Conservation (phyloP, 2,329 filamentous ascomycete species). For the Fusarium sp. region DNA sequence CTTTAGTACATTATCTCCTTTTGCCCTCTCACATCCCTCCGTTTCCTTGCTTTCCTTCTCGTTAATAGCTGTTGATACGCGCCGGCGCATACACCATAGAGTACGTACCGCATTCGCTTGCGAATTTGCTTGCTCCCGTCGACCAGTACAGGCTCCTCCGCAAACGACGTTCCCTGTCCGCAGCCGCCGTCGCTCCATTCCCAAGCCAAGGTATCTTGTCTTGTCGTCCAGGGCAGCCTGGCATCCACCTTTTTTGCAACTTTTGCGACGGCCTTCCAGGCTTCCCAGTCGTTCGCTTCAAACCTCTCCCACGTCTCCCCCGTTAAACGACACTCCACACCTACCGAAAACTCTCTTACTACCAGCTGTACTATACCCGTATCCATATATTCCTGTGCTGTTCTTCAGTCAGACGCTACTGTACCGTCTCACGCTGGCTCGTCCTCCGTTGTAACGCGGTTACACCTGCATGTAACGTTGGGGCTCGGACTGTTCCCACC, state of each 20-base stretch:
- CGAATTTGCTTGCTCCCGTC: constrained; percentile 19
- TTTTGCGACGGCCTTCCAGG: constrained; percentile 14
- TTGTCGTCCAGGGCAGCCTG: constrained; percentile 28
- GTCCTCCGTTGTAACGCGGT: constrained; percentile 31
- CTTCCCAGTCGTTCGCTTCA: constrained; percentile 35
- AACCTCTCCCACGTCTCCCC: constrained; percentile 11
- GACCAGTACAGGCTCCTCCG: constrained; percentile 28
- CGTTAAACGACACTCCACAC: constrained; percentile 27
- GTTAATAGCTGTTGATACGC: constrained; percentile 8
- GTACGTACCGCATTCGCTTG: constrained; percentile 16
- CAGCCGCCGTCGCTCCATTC: constrained; percentile 13
- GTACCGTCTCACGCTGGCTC: constrained; percentile 24
- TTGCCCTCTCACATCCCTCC: constrained; percentile 7
- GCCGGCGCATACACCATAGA: constrained; percentile 13
- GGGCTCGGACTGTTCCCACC: constrained; percentile 39
- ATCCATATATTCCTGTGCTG: constrained; percentile 10
- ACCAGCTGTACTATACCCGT: constrained; percentile 16
- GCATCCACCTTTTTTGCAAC: constrained; percentile 20
- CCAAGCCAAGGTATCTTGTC: constrained; percentile 19
- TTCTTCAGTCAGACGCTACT: constrained; percentile 9
- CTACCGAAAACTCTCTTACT: constrained; percentile 18
- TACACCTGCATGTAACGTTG: constrained; percentile 44
- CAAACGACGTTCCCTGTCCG: constrained; percentile 29
- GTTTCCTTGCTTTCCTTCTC: constrained; percentile 14
- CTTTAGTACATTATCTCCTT: constrained; percentile 21